These are phyloP conservation scores for Sherardia arvensis DNA, from an alignment of 257 asterid species.

Conservation along the genomic window DNA sequence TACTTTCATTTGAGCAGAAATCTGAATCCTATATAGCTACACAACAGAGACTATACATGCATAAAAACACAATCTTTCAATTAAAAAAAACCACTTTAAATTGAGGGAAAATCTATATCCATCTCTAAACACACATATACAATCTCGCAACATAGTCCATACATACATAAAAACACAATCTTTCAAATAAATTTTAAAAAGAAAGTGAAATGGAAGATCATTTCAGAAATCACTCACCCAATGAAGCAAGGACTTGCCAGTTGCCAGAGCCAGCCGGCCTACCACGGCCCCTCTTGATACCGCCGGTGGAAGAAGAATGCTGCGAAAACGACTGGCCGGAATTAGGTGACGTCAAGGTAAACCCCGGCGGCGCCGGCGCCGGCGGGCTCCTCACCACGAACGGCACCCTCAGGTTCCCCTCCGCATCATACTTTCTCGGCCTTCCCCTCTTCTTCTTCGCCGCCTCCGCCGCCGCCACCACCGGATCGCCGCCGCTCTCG, in stretches of 20 bases:
- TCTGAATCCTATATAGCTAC: not conserved
- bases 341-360: slow-evolving; percentile 56
- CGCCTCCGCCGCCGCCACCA: slow-evolving; percentile 19
- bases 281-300: slow-evolving; percentile 59
- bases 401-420: slow-evolving; percentile 63
- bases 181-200: not conserved
- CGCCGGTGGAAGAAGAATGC: slow-evolving; percentile 32
- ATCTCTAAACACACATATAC: not conserved
- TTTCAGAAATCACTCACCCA: slow-evolving; percentile 37
- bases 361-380: slow-evolving; percentile 35
- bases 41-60: too few relatives aligned
- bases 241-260: slow-evolving; percentile 53
- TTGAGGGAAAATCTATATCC: not conserved
- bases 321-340: slow-evolving; percentile 17
- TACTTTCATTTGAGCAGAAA: not conserved
- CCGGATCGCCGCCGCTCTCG: slow-evolving; percentile 25
- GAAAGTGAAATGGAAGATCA: not conserved
- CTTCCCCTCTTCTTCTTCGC: slow-evolving; percentile 81
- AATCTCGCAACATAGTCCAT: not conserved
- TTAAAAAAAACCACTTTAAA: too few relatives aligned
- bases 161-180: not conserved
- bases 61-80: not conserved
- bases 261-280: slow-evolving; percentile 36
- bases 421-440: slow-evolving; percentile 78
- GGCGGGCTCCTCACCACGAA: slow-evolving; percentile 28